Percentiles rank a stretch among this genome's conserved stretches.
Evolutionary conservation across 2,329 filamentous ascomycete species (phyloP).

Genomic region (Colletotrichum sp.): DNA sequence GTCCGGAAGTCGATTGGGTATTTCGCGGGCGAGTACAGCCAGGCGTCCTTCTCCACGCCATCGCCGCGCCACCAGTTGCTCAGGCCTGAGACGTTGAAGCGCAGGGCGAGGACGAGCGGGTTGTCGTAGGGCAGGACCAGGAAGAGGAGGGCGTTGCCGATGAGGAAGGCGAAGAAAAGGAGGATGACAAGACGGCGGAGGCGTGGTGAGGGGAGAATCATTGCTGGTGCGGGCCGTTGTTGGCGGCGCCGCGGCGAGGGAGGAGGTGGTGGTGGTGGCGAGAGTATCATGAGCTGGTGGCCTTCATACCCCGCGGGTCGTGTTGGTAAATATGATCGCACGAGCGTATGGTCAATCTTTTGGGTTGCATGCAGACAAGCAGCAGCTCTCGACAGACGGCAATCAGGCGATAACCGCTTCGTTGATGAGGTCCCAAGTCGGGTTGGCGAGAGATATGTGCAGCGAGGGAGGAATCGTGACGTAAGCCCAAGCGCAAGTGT

Average conservation of each 20-base stretch:
- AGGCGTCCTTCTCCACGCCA: constrained; percentile 40
- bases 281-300: not conserved
- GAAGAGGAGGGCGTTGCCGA: constrained; percentile 3
- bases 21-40: constrained; percentile 42
- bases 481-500: not conserved
- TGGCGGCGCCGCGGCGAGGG: not conserved
- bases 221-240: not conserved
- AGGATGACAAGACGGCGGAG: constrained; percentile 7
- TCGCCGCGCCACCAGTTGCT: constrained; percentile 32
- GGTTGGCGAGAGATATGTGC: not conserved
- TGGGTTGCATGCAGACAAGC: not conserved
- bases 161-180: not conserved
- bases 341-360: not conserved
- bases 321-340: not conserved
- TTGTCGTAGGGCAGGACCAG: constrained; percentile 21
- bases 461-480: not conserved
- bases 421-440: not conserved
- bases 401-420: not conserved
- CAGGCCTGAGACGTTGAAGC: constrained; percentile 27
- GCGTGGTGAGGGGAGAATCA: not conserved
- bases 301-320: not conserved
- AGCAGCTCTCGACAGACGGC: not conserved
- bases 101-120: constrained; percentile 16
- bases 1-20: constrained; percentile 47
- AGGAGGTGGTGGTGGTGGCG: not conserved